A percentile compares a stretch with the other conserved stretches of the same genome.
These are phyloP conservation scores for Dactylellina sp. DNA, from an alignment of 2,329 filamentous ascomycete genomes.

Conservation along the genomic window DNA sequence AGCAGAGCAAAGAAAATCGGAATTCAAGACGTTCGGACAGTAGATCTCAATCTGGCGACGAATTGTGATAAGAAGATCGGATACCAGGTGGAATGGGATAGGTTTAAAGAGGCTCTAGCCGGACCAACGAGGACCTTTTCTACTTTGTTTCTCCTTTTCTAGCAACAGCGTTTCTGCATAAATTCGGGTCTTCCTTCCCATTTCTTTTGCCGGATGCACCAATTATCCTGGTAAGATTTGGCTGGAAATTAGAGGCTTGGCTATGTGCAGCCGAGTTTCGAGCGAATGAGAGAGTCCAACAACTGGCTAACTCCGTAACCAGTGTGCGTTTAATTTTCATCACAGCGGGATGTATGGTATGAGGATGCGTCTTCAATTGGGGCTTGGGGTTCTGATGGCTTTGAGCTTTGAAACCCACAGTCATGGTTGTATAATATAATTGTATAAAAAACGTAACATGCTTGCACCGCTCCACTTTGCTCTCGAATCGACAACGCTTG, in stretches of 20 bases:
- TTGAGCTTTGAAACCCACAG: background rate
- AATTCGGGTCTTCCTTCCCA: constrained; percentile 52
- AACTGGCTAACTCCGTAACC: constrained; percentile 1
- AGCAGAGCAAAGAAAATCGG: constrained; percentile 12
- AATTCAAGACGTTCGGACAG: background rate
- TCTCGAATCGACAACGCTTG: constrained; percentile 17
- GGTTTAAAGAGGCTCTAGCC: constrained; percentile 41
- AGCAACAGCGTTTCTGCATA: constrained; percentile 43
- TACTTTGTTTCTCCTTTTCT: constrained; percentile 34
- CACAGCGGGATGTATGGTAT: constrained; percentile 23
- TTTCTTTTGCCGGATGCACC: constrained; percentile 40
- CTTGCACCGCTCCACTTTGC: constrained; percentile 27
- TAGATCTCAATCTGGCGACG: constrained; percentile 26
- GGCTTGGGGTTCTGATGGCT: constrained; percentile 3
- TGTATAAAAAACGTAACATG: constrained; percentile 19
- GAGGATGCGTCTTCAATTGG: constrained; percentile 29
- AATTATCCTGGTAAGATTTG: constrained; percentile 41
- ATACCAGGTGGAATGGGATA: constrained; percentile 26
- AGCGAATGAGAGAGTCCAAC: constrained; percentile 2
- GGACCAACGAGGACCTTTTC: constrained; percentile 5
- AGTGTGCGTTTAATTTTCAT: background rate
- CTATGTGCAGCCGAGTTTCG: constrained; percentile 37
- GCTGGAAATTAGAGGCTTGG: constrained; percentile 57
- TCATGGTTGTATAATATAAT: too few relatives aligned
- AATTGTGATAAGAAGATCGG: constrained; percentile 39